Conservation (phyloP, 2,329 filamentous ascomycete species). For the Colletotrichum ledebouriae region DNA sequence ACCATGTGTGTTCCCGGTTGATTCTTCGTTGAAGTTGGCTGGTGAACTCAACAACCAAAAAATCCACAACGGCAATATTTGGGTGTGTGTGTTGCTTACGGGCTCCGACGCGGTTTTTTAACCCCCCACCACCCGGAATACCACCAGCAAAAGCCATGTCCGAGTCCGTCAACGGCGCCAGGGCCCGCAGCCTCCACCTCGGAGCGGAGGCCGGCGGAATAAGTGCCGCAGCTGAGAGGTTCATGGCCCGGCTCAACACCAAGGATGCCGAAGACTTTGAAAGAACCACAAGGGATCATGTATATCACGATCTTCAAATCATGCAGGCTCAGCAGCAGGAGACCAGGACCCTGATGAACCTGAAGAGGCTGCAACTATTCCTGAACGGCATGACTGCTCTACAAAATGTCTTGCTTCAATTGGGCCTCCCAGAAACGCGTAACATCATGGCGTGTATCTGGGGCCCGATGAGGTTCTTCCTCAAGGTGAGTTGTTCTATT, state of each 20-base stretch:
- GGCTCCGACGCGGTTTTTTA: neutral
- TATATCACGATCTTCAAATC: slow-evolving; percentile 44
- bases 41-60: neutral
- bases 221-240: slow-evolving; percentile 21
- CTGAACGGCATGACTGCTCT: slow-evolving; percentile 45
- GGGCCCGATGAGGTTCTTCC: slow-evolving; percentile 48
- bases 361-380: slow-evolving; percentile 46
- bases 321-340: slow-evolving; percentile 48
- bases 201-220: slow-evolving; percentile 23
- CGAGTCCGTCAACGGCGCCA: neutral
- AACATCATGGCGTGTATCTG: slow-evolving; percentile 48
- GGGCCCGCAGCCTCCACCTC: neutral
- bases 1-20: neutral
- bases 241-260: slow-evolving; percentile 42
- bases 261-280: slow-evolving; percentile 43
- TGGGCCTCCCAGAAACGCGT: slow-evolving; percentile 2
- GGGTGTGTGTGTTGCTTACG: neutral
- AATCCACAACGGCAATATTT: neutral
- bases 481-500: slow-evolving; percentile 37
- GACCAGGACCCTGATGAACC: slow-evolving; percentile 47
- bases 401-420: slow-evolving; percentile 17
- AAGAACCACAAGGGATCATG: slow-evolving; percentile 36
- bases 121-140: neutral
- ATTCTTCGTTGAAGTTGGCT: slow-evolving; percentile 8
- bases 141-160: slow-evolving; percentile 28